These are phyloP conservation scores for Neurospora sp. DNA, from an alignment of 495 filamentous ascomycete genomes.

Conservation along the genomic window DNA sequence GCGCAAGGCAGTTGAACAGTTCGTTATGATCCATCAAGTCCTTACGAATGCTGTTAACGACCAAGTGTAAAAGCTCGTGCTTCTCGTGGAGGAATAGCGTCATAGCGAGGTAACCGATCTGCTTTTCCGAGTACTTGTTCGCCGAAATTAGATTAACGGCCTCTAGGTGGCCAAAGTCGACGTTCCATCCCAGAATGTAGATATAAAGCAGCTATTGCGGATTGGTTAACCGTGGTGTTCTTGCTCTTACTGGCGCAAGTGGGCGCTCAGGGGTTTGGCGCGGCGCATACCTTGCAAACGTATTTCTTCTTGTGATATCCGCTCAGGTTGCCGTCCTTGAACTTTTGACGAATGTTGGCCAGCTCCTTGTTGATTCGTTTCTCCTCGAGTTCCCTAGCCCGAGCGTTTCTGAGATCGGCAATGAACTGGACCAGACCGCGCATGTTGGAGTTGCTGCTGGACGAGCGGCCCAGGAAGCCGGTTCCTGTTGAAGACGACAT, in stretches of 20 bases:
- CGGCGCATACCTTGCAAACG: slow-evolving; percentile 73
- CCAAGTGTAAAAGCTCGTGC: slow-evolving; percentile 90
- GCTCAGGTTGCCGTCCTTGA: slow-evolving; percentile 78
- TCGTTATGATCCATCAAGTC: slow-evolving; percentile 92
- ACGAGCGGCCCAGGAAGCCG: slow-evolving; percentile 53
- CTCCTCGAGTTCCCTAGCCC: slow-evolving; percentile 92
- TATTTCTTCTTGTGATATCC: slow-evolving; percentile 99
- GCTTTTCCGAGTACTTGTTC: slow-evolving; percentile 97
- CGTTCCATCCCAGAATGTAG: slow-evolving; percentile 98
- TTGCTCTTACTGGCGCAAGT: not conserved
- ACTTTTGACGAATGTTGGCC: slow-evolving; percentile 91
- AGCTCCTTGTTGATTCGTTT: slow-evolving; percentile 99
- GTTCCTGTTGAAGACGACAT: slow-evolving; percentile 46
- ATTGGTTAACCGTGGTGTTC: slow-evolving; percentile 18
- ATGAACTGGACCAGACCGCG: slow-evolving; percentile 93
- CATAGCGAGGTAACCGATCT: slow-evolving; percentile 97
- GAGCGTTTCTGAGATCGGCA: slow-evolving; percentile 88
- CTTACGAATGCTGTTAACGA: slow-evolving; percentile 97
- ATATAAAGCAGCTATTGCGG: slow-evolving; percentile 77
- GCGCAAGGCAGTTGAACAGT: slow-evolving; percentile 91
- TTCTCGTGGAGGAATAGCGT: slow-evolving; percentile 96
- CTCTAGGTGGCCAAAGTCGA: slow-evolving; percentile 97
- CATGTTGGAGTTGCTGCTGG: slow-evolving; percentile 62
- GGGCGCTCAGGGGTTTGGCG: not conserved
- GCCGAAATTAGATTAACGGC: slow-evolving; percentile 96